Base-by-base conservation (phyloP, 768 basidiomycete genomes). In the Porphyrellus cyaneotinctus region DNA sequence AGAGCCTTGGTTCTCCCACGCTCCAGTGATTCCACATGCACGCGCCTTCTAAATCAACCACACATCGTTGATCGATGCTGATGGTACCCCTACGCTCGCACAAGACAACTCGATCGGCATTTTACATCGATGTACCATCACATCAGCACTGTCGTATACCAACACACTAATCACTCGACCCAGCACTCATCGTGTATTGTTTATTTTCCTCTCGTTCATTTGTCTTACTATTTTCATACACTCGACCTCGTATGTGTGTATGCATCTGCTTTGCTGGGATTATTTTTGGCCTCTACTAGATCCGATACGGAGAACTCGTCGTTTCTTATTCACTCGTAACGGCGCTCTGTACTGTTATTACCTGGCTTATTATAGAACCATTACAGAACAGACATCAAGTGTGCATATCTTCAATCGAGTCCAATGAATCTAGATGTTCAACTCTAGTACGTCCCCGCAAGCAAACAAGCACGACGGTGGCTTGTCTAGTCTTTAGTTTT, bases 1-100 rank as follows among this genome's bases (percentile, higher is more conserved):
- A 0, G 65, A 69, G 36, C 61, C 65, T 1, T 68, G 68, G 66
- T 33, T 31, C 10, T 22, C 43, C 9, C 57, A 48, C 24, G 15
- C 39, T 4, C 42, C 44, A 2, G 49, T 37, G 36, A 13, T 52
- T 4, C 41, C 51, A 24, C 26, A 51, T 39, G 5, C 49, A 7
- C 57, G 17, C 17, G 47, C 48, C 28, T 58, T 67, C 18, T 67
- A 38, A 56, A 18, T 11, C 24, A 15, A n/a, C 12, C 7, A 1
- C 36, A 26, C 43, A 43, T 58, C 47, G 42, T 64, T 54, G 58
- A 59, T 49, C 64, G 54, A 53, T 54, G 38, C n/a, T 26, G 22
- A 10, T 8, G 8, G 17, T 32, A 33, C n/a, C 22, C 10, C 31
- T 15, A 45, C 43, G 39, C 10, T 9, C 36, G 30, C 12, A 4